phyloP scores from a whole-genome alignment of 2,329 filamentous ascomycete species.

The Beauveria bassiana region DNA sequence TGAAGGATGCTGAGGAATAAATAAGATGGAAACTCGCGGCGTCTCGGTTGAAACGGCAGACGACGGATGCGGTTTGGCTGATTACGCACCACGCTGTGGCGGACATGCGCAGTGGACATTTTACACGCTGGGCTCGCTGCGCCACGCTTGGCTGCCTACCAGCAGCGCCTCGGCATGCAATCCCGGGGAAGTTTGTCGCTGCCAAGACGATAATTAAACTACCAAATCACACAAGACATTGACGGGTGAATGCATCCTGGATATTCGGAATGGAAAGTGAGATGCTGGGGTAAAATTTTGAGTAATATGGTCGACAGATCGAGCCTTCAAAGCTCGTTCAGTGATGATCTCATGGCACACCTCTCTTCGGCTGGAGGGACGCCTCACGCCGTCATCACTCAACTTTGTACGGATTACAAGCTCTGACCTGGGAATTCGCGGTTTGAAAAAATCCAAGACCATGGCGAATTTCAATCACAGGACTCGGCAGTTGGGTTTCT shows the following conservation, averaged over 20 bases:
- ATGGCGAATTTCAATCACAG: too few species aligned
- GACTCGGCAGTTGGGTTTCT: too few species aligned
- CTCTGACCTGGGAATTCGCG: too few species aligned
- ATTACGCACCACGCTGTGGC: slow-evolving; percentile 9
- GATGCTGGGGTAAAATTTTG: too few species aligned
- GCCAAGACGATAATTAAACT: background rate
- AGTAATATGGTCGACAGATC: too few species aligned
- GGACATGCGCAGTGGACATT: slow-evolving; percentile 2
- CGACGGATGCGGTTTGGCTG: slow-evolving; percentile 2
- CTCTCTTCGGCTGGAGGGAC: too few species aligned
- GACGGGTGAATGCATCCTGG: background rate
- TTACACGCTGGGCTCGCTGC: slow-evolving; percentile 18
- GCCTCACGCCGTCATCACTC: too few species aligned
- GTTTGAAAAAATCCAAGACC: too few species aligned
- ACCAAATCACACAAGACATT: background rate
- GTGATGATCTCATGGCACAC: too few species aligned
- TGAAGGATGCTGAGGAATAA: background rate
- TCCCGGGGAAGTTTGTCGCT: background rate
- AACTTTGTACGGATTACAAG: too few species aligned
- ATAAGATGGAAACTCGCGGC: background rate
- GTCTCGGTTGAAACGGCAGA: slow-evolving; percentile 5
- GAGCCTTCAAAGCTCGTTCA: too few species aligned
- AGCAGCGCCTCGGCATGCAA: background rate
- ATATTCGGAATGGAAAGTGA: background rate
- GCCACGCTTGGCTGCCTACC: slow-evolving; percentile 25